A percentile compares a stretch with the other conserved stretches of the same genome.
phyloP scores from a whole-genome alignment of 352 stramenopile species.

The Peronosclerospora sorghi region DNA sequence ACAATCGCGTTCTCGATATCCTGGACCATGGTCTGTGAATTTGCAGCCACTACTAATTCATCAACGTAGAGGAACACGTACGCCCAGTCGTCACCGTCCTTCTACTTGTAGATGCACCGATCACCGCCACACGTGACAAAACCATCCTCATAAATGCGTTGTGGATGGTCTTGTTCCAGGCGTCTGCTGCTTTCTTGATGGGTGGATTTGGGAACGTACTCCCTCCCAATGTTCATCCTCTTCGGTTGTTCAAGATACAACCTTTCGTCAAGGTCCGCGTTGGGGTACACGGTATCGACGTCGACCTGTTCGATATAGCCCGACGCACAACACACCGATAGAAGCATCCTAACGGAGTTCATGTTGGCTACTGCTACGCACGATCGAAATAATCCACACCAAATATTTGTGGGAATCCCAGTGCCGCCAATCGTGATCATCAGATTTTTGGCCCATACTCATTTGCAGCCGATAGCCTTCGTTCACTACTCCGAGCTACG shows the following conservation, averaged over 20 bases:
- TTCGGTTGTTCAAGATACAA: background rate
- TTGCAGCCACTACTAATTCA: background rate
- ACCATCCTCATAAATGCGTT: background rate
- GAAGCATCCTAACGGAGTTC: too few species aligned
- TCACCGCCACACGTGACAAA: background rate
- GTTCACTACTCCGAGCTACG: too few species aligned
- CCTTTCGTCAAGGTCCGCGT: too few species aligned
- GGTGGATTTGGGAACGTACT: too few species aligned
- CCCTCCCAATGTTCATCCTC: too few species aligned
- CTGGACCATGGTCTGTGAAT: background rate
- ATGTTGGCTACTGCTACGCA: too few species aligned
- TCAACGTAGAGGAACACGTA: background rate
- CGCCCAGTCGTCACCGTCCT: background rate
- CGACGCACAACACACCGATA: background rate
- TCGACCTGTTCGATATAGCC: conserved; percentile 4
- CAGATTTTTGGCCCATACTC: too few species aligned
- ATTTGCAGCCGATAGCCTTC: too few species aligned
- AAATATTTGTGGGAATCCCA: too few species aligned
- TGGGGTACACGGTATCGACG: too few species aligned
- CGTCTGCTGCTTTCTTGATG: background rate
- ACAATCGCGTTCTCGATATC: background rate
- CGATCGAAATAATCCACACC: too few species aligned
- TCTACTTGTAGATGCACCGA: background rate
- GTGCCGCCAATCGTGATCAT: too few species aligned
- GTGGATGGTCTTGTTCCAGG: background rate